Base-by-base conservation (phyloP, 2,329 filamentous ascomycete species). In the Lachnellula willkommii region DNA sequence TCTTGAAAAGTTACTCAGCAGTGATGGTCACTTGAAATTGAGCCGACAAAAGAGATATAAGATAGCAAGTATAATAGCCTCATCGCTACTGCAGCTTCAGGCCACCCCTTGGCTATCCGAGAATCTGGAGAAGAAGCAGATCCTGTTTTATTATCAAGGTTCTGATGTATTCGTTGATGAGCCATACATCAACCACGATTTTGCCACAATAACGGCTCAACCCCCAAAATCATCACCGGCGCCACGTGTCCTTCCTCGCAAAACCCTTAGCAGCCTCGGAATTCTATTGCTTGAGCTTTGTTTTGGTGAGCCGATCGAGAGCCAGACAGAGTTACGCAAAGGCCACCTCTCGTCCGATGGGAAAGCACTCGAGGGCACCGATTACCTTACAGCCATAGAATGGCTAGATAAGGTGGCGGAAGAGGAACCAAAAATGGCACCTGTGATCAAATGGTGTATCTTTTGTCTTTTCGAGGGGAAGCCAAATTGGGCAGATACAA, bases 241-340 rank as follows among this genome's bases (percentile, higher is more conserved):
- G 28, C 14, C n/a, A 28, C 52, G 54, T 4, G 47, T 55, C 28
- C 36, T 47, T 6, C 46, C 55, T 1, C 61, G 60, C 3, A 55
- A 60, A 11, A 56, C 52, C 42, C 53, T 66, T 5, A 53, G 12
- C 4, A 50, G 57, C 32, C 55, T 68, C 5, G 65, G 62, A 1
- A 68, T 64, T 15, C 24, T 66, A 4, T 53, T 68, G 1, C 60
- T 66, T 1, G 66, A 68, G 49, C 58, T 67, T 5, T 66, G 63
- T 36, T 67, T 63, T 35, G 62, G 63, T 2, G 43, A 65, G 52
- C 8, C 59, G 3, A 63, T 68, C 7, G 65, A 66, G 45, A 50
- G 50, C 7, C 59, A 65, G 37, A 36, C 45, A 36, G 28, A 54
- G 2, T 26, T 63, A 3, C 53, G 61, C 9, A 55, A 58, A 40